Conservation (phyloP, 192 early-diverging fungal genomes). For the Linnemannia exigua region DNA sequence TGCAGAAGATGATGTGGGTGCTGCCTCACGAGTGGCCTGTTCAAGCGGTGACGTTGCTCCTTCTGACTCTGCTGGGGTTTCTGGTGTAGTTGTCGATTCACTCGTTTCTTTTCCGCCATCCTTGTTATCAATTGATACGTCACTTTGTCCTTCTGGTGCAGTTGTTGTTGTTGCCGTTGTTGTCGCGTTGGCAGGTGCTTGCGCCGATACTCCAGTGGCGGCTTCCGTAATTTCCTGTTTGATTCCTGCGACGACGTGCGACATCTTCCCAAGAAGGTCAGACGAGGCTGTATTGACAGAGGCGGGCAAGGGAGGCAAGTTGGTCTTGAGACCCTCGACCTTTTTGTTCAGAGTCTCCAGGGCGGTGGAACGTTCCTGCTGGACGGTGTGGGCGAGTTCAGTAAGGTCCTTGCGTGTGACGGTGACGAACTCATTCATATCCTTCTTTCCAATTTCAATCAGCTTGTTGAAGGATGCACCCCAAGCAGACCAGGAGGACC, state of each 20-base stretch:
- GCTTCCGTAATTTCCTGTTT: constrained; percentile 49
- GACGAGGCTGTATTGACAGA: constrained; percentile 40
- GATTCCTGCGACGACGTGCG: constrained; percentile 40
- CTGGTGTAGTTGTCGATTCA: background rate
- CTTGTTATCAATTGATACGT: background rate
- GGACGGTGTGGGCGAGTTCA: constrained; percentile 62
- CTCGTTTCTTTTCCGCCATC: background rate
- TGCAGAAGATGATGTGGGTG: background rate
- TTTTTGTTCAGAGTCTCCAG: constrained; percentile 38
- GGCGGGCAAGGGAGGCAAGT: constrained; percentile 31
- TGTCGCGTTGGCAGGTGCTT: background rate
- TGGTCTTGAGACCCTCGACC: constrained; percentile 49
- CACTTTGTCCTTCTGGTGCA: background rate
- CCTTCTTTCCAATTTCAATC: constrained; percentile 55
- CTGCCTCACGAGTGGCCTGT: background rate
- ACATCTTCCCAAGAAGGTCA: constrained; percentile 37
- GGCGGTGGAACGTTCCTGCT: constrained; percentile 57
- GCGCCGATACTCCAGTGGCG: constrained; percentile 30
- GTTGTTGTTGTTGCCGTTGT: background rate
- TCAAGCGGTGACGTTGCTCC: background rate
- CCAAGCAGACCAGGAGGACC: constrained; percentile 48
- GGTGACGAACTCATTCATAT: constrained; percentile 62
- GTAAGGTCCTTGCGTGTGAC: constrained; percentile 66
- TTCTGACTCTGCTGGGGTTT: background rate
- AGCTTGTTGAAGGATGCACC: constrained; percentile 53